Percentiles rank a stretch among this genome's conserved stretches.
These are phyloP conservation scores for Dichomitus squalens DNA, from an alignment of 1,284 basidiomycete genomes.

Conservation along the genomic window DNA sequence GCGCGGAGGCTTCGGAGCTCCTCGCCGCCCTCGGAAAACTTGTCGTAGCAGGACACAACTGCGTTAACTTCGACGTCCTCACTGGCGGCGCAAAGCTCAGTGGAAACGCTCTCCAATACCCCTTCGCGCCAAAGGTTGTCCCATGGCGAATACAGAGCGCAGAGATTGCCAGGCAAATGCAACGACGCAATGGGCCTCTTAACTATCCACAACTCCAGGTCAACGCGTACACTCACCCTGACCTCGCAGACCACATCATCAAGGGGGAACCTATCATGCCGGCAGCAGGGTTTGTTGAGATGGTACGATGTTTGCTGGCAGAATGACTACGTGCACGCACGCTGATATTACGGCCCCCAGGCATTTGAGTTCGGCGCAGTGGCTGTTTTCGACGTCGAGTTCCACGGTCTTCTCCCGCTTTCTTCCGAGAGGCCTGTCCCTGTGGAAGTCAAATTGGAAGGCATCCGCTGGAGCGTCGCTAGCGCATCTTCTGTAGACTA, in stretches of 20 bases:
- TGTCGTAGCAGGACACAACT: conserved; percentile 10
- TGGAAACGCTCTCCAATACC: conserved; percentile 7
- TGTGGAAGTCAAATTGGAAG: conserved; percentile 32
- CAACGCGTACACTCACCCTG: conserved; percentile 37
- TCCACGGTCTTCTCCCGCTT: conserved; percentile 29
- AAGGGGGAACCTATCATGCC: conserved; percentile 44
- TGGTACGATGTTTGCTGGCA: conserved; percentile 31
- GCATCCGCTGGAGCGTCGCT: conserved; percentile 33
- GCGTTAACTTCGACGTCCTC: conserved; percentile 16
- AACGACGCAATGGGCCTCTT: conserved; percentile 33
- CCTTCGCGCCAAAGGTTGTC: conserved; percentile 15
- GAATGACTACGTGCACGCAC: background rate
- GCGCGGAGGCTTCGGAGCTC: conserved; percentile 6
- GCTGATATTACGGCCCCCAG: background rate
- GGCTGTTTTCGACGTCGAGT: conserved; percentile 28
- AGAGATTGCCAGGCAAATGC: conserved; percentile 12
- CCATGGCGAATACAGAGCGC: conserved; percentile 10
- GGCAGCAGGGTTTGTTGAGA: conserved; percentile 44
- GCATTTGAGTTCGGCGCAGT: conserved; percentile 30
- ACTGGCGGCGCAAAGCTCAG: conserved; percentile 4
- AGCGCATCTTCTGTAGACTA: conserved; percentile 6
- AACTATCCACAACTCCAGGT: conserved; percentile 35
- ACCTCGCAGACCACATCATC: conserved; percentile 41
- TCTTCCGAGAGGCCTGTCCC: conserved; percentile 32
- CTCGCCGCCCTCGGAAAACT: conserved; percentile 14